Base-by-base conservation (phyloP, 2,329 filamentous ascomycete genomes). In the Fusarium xylarioides region DNA sequence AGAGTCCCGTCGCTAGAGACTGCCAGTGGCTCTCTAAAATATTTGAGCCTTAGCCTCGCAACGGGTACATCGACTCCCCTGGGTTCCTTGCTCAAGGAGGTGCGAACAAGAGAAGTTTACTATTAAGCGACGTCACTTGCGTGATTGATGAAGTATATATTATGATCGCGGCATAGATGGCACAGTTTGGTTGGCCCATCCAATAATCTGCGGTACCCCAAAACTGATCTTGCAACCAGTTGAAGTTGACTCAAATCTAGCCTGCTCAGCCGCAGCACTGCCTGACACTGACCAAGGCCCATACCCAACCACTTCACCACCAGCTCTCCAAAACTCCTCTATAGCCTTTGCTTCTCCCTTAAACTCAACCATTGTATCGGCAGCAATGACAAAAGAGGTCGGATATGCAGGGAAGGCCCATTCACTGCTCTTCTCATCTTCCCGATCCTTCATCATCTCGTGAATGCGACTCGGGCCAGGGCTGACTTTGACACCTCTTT, bases 371-470 rank as follows among this genome's bases (percentile, higher is more conserved):
- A 7, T 14, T 2, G 28, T 52, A 15, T 34, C 16, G 6, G 57
- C 35, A 4, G 57, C 18, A 8, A 60, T 16, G 19, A 60, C 15
- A 32, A 60, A 53, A 11, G 35, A 42, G 28, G 18, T n/a, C 1
- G 57, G 46, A 11, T 34, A 52, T 12, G 57, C 7, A 1, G 57
- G 28, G 2, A 60, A 60, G 3, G 4, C 21, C 46, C 35, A 34
- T 23, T 28, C 16, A 4, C 15, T 2, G 4, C 10, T 38, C 6
- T 19, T 15, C 2, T n/a, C 18, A 6, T 6, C 11, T 4, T 14
- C 11, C 7, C 10, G 9, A 2, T 14, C 14, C 18, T 53, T 4
- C 4, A 53, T 26, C 35, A 53, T 19, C 2, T 42, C 18, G 0
- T 53, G 35, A 19, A 60, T 12, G 3, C 28, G 18, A 15, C 19